Evolutionary conservation across 768 basidiomycete genomes (phyloP), one percentile per base, ranked within the genome.

Genomic region (Auricularia cornea): DNA sequence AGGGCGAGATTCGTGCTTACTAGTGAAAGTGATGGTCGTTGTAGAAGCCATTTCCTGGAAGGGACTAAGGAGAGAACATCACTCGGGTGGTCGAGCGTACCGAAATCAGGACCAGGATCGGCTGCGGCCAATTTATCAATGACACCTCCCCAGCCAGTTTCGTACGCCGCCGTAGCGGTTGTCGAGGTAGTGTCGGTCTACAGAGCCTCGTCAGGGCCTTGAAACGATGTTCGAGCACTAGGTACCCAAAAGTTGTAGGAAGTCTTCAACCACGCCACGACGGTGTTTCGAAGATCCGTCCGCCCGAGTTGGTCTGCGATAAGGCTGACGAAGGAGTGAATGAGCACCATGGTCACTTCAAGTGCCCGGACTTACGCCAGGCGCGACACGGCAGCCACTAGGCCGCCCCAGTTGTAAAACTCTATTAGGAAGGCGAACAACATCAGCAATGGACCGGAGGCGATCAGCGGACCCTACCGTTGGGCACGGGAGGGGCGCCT

Each of bases 1-100:
- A n/a, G n/a, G n/a, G n/a, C n/a, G n/a, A n/a, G 44, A 48, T 18
- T 48, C 35, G 11, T 26, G 14, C 54, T 1, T 8, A 57, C 54
- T 75, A 76, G 60, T 76, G 75, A 66, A 76, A 76, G 60, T 75
- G 74, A 52, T 76, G 73, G 59, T 74, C 75, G 60, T 76, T 76
- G 64, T 75, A 76, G 23, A 71, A 76, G 23, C 73, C 74, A 61
- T 76, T 76, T n/a, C 54, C 54, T 57, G 54, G 8, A 52, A 10
- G 23, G 26, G 8, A 23, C 23, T n/a, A n/a, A 18, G 23, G 51
- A 52, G 20, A 52, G 10, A 6, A 52, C 20, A 10, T n/a, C n/a
- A 23, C 10, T 52, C 10, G n/a, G 20, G 6, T 8, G 10, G 51
- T n/a, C 10, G 8, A 6, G 26, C 51, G 6, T n/a, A 57, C 75